These are phyloP conservation scores for Coemansia sp. DNA, from an alignment of 192 early-diverging fungal species.

Conservation along the genomic window DNA sequence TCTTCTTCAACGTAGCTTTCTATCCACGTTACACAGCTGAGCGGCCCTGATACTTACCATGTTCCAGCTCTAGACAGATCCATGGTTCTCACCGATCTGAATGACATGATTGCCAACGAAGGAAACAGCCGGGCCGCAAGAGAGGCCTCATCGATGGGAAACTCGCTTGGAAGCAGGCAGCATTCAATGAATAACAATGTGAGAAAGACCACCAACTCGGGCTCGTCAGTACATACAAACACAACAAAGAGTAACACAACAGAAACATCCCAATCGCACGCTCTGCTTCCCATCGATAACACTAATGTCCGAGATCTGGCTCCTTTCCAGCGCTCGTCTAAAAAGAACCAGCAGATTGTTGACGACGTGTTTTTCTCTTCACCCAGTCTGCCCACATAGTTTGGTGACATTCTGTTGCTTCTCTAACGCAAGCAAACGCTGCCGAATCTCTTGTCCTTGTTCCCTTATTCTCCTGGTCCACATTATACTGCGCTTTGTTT, in stretches of 20 bases:
- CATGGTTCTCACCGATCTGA: constrained; percentile 53
- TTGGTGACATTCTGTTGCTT: neutral
- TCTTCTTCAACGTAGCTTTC: constrained; percentile 39
- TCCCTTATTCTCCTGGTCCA: neutral
- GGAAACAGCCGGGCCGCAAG: constrained; percentile 23
- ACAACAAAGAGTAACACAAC: constrained; percentile 47
- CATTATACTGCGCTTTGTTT: neutral
- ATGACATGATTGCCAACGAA: constrained; percentile 50
- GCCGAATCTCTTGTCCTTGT: constrained; percentile 1
- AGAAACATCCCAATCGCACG: constrained; percentile 48
- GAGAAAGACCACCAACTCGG: constrained; percentile 21
- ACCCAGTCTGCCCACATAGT: constrained; percentile 33
- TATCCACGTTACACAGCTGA: constrained; percentile 31
- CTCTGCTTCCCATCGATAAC: constrained; percentile 55
- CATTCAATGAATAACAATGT: constrained; percentile 25
- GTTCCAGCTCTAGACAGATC: constrained; percentile 46
- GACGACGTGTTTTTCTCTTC: constrained; percentile 46
- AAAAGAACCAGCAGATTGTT: constrained; percentile 53
- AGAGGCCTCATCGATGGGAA: constrained; percentile 40
- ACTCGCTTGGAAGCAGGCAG: constrained; percentile 41
- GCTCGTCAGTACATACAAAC: constrained; percentile 34
- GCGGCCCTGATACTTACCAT: constrained; percentile 32
- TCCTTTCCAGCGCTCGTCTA: constrained; percentile 53
- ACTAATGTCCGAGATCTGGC: constrained; percentile 50
- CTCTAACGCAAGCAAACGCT: neutral